phyloP scores from a whole-genome alignment of 75 land plant genomes.

The Cryptomeria japonica region DNA sequence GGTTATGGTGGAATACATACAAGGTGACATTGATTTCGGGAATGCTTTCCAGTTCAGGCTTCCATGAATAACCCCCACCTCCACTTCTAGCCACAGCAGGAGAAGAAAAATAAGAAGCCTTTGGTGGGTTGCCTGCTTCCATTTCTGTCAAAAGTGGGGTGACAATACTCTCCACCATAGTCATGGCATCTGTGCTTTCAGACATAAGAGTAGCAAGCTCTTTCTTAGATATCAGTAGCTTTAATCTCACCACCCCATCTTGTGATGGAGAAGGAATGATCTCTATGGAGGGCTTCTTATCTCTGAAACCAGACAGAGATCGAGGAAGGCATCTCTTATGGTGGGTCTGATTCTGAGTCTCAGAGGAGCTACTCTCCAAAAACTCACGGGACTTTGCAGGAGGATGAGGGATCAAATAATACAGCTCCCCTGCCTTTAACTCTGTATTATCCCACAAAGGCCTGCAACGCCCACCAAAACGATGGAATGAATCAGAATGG shows the following conservation, averaged over 20 bases:
- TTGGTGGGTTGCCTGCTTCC: not conserved
- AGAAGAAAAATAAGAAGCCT: not conserved
- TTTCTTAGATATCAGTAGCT: slow-evolving; percentile 8
- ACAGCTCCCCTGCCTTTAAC: not conserved
- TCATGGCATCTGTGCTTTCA: slow-evolving; percentile 8
- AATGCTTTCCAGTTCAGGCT: slow-evolving; percentile 8
- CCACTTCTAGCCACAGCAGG: not conserved
- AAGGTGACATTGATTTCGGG: slow-evolving; percentile 9
- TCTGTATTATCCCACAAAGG: not conserved
- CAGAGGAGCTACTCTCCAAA: not conserved
- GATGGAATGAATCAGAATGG: not conserved
- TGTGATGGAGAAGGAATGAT: slow-evolving; percentile 6
- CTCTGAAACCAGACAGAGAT: not conserved
- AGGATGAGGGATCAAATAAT: not conserved
- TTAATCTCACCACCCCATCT: slow-evolving; percentile 8
- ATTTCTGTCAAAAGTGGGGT: slow-evolving; percentile 7
- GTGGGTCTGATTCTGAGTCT: not conserved
- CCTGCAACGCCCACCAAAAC: not conserved
- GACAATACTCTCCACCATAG: slow-evolving; percentile 10
- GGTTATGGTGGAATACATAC: not conserved
- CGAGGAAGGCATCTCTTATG: not conserved
- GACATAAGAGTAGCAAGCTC: slow-evolving; percentile 11
- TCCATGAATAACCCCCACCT: slow-evolving; percentile 3
- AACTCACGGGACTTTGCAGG: not conserved
- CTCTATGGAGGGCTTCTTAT: slow-evolving; percentile 6